These are phyloP conservation scores for Leccinum colubrinum DNA, from an alignment of 1,284 basidiomycete species.

Conservation along the genomic window DNA sequence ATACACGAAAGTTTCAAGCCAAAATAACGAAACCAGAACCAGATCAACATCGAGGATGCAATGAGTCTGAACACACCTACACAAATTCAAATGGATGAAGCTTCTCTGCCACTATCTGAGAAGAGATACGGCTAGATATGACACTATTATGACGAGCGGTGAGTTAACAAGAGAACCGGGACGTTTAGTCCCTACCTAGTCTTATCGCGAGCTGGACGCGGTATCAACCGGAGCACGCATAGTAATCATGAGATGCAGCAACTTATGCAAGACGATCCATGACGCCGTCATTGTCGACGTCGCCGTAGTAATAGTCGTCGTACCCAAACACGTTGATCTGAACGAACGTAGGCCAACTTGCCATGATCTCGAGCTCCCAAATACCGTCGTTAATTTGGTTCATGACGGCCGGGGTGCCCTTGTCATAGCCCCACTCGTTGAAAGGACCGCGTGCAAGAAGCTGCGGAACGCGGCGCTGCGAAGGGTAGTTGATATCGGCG, in stretches of 20 bases:
- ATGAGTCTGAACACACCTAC: constrained; percentile 19
- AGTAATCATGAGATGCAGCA: constrained; percentile 3
- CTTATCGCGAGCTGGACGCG: constrained; percentile 20
- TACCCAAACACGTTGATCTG: constrained; percentile 88
- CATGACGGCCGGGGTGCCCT: constrained; percentile 72
- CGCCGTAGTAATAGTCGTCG: constrained; percentile 90
- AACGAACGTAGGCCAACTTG: constrained; percentile 82
- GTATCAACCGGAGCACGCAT: constrained; percentile 3
- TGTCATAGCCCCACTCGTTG: constrained; percentile 89
- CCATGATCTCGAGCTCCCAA: constrained; percentile 85
- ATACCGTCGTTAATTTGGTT: constrained; percentile 55
- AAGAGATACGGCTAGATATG: constrained; percentile 17
- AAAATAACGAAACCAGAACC: constrained; percentile 5
- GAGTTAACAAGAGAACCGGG: neutral
- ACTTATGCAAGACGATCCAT: constrained; percentile 70
- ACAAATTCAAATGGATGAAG: constrained; percentile 30
- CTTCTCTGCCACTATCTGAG: constrained; percentile 22
- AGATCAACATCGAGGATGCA: constrained; percentile 26
- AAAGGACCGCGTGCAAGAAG: constrained; percentile 83
- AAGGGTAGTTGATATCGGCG: constrained; percentile 65
- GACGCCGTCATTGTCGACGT: constrained; percentile 81
- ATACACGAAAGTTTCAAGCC: constrained; percentile 13
- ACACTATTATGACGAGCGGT: constrained; percentile 2
- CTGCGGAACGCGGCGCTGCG: constrained; percentile 78
- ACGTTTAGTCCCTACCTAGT: neutral